Conservation (phyloP, 2,329 filamentous ascomycete species). For the Cytospora leucostoma region DNA sequence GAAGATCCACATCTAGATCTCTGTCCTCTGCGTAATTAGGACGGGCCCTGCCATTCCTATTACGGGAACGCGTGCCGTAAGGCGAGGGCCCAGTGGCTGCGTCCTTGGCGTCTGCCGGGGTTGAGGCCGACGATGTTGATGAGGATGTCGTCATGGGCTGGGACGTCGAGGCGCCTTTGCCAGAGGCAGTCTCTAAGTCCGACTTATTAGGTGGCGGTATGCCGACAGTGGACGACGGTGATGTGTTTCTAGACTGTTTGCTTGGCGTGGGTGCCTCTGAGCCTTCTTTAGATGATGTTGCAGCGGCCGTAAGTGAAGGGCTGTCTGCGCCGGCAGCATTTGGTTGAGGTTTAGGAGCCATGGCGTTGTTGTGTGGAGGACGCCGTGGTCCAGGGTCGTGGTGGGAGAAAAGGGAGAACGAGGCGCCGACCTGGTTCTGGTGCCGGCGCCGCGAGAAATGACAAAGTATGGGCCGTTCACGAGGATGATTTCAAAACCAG, state of each 20-base stretch:
- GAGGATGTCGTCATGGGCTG: slow-evolving; percentile 53
- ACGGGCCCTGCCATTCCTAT: slow-evolving; percentile 76
- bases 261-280: slow-evolving; percentile 31
- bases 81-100: slow-evolving; percentile 59
- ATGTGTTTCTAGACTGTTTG: slow-evolving; percentile 33
- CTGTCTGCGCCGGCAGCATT: slow-evolving; percentile 33
- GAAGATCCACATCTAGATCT: slow-evolving; percentile 83
- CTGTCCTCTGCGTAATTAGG: slow-evolving; percentile 95
- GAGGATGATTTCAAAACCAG: slow-evolving; percentile 8
- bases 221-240: slow-evolving; percentile 33
- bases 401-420: slow-evolving; percentile 7
- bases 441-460: slow-evolving; percentile 26
- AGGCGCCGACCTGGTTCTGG: slow-evolving; percentile 27
- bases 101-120: slow-evolving; percentile 49
- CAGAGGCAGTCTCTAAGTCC: slow-evolving; percentile 32
- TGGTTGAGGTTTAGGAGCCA: slow-evolving; percentile 43
- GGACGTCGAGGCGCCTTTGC: slow-evolving; percentile 34
- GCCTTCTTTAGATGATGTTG: slow-evolving; percentile 34
- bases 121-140: slow-evolving; percentile 48
- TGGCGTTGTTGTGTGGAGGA: slow-evolving; percentile 29
- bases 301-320: slow-evolving; percentile 33
- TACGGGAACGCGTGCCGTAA: slow-evolving; percentile 93
- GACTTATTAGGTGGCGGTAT: slow-evolving; percentile 36
- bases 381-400: slow-evolving; percentile 16
- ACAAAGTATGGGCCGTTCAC: slow-evolving; percentile 12